Percentiles rank a stretch among this genome's conserved stretches.
Conservation (phyloP, 1,139 yeast genomes). For the Candida anutae region DNA sequence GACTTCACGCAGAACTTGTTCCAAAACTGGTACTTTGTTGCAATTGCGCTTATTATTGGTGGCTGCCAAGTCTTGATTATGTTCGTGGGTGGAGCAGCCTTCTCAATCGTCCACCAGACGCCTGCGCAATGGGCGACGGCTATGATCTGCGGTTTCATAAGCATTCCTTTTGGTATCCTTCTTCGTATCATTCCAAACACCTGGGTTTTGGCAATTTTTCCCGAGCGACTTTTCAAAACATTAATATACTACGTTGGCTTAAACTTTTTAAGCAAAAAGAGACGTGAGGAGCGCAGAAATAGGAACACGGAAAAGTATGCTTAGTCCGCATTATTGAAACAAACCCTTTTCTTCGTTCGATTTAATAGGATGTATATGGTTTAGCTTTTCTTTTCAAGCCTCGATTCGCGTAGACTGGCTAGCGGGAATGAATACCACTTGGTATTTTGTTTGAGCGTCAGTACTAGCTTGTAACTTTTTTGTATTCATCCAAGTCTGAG, state of each 20-base stretch:
- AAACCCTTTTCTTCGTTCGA: too few relatives aligned
- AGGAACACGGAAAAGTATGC: conserved; percentile 4
- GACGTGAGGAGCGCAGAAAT: conserved; percentile 15
- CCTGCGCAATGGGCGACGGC: conserved; percentile 90
- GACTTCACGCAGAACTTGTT: conserved; percentile 77
- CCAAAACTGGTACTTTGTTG: conserved; percentile 75
- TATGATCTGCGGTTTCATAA: conserved; percentile 69
- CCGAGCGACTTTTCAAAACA: conserved; percentile 45
- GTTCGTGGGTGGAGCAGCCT: conserved; percentile 97
- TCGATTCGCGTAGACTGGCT: too few relatives aligned
- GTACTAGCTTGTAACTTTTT: too few relatives aligned
- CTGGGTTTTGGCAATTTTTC: conserved; percentile 66
- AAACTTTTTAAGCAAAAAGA: conserved; percentile 31
- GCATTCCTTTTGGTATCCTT: conserved; percentile 72
- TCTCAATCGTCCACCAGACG: conserved; percentile 70
- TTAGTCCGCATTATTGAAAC: too few relatives aligned
- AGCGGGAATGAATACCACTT: too few relatives aligned
- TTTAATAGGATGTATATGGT: too few relatives aligned
- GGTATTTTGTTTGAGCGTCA: too few relatives aligned
- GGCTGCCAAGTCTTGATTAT: conserved; percentile 82
- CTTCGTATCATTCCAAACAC: conserved; percentile 78
- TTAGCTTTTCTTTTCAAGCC: too few relatives aligned
- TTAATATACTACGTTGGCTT: conserved; percentile 43
- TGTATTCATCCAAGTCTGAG: too few relatives aligned
- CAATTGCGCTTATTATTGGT: conserved; percentile 65